Conservation (phyloP, 192 early-diverging fungal genomes). For the Linnemannia schmuckeri region DNA sequence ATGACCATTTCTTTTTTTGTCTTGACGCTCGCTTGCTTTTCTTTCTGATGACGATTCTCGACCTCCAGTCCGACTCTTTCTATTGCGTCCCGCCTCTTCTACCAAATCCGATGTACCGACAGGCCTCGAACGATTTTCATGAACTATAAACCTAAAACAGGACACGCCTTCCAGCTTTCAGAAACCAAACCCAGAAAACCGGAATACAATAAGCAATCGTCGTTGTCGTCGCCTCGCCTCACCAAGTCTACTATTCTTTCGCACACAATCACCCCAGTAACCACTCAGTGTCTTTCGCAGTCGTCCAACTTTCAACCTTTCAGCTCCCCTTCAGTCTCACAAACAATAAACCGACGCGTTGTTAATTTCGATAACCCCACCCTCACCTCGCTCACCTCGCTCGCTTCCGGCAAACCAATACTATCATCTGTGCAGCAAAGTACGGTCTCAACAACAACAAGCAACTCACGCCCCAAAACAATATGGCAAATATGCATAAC, state of each 20-base stretch:
- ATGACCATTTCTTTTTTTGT: not conserved
- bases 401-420: too few species aligned
- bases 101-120: not conserved
- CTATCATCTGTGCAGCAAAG: too few species aligned
- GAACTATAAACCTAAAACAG: not conserved
- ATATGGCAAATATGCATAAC: too few species aligned
- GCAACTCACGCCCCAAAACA: too few species aligned
- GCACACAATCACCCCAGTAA: not conserved
- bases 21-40: not conserved
- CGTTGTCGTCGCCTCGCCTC: not conserved
- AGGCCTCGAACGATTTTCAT: not conserved
- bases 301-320: constrained; percentile 5
- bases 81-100: not conserved
- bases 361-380: constrained; percentile 2
- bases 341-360: constrained; percentile 8
- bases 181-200: not conserved
- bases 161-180: not conserved
- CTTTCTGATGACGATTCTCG: not conserved
- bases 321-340: not conserved
- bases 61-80: not conserved
- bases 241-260: not conserved
- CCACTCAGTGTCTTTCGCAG: not conserved
- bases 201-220: not conserved
- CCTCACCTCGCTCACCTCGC: not conserved
- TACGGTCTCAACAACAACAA: too few species aligned